Percentiles rank a stretch among this genome's conserved stretches.
These are phyloP conservation scores for Boletus rubropictus DNA, from an alignment of 768 basidiomycete genomes.

Conservation along the genomic window DNA sequence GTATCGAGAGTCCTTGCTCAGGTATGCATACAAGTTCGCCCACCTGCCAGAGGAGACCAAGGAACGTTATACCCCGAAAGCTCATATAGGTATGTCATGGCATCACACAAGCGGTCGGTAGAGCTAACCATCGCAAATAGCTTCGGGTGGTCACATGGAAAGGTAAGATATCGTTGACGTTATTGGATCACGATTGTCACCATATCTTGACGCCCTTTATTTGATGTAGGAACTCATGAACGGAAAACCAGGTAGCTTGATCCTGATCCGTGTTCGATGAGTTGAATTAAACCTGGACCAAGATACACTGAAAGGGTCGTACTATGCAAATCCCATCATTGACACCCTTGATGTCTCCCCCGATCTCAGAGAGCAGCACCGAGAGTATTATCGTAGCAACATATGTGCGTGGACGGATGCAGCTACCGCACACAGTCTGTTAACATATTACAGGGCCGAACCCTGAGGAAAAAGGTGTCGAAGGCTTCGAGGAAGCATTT, in stretches of 20 bases:
- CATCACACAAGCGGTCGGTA: background rate
- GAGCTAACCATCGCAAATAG: constrained; percentile 31
- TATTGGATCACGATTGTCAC: background rate
- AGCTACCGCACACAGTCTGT: background rate
- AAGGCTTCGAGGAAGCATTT: constrained; percentile 84
- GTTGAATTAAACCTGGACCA: constrained; percentile 8
- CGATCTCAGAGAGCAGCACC: constrained; percentile 51
- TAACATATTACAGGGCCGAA: constrained; percentile 52
- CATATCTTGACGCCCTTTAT: background rate
- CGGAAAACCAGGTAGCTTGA: constrained; percentile 65
- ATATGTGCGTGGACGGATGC: constrained; percentile 55
- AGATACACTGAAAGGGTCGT: constrained; percentile 89
- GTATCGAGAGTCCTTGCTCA: no score
- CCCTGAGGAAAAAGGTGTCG: constrained; percentile 49
- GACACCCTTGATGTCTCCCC: constrained; percentile 60
- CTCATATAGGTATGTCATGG: no score
- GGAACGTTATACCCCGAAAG: no score
- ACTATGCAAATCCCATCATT: constrained; percentile 76
- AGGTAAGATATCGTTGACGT: constrained; percentile 42
- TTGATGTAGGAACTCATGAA: constrained; percentile 84
- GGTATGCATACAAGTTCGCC: no score
- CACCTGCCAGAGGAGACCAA: no score
- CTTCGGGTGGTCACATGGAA: constrained; percentile 98
- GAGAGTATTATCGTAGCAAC: constrained; percentile 84
- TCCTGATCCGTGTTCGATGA: background rate